These are phyloP conservation scores for Lathyrus oleraceus DNA, from an alignment of 306 rosid genomes.

Conservation along the genomic window DNA sequence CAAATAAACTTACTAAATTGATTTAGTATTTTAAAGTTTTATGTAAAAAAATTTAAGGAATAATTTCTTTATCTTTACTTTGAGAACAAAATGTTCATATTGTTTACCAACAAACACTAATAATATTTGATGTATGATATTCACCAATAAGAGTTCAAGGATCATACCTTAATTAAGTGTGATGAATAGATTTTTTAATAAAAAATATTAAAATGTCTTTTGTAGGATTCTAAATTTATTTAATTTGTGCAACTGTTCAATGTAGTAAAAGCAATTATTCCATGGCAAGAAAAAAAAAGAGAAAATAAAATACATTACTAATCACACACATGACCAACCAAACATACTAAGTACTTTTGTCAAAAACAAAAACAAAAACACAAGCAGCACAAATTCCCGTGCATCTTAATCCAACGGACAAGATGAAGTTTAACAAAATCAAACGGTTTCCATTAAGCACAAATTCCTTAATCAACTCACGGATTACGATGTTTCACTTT, in stretches of 20 bases:
- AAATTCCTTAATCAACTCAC: constrained; percentile 37
- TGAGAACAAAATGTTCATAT: too few species aligned
- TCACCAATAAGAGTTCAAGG: too few species aligned
- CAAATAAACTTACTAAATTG: too few species aligned
- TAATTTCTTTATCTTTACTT: too few species aligned
- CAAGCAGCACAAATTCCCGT: constrained; percentile 48
- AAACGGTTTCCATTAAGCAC: constrained; percentile 25
- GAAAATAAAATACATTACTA: constrained; percentile 27
- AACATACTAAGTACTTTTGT: constrained; percentile 13
- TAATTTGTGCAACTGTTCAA: neutral
- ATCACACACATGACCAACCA: constrained; percentile 21
- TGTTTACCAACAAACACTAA: too few species aligned
- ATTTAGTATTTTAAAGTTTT: too few species aligned
- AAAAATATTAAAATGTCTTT: too few species aligned
- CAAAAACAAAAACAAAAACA: constrained; percentile 12
- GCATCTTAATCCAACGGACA: constrained; percentile 25
- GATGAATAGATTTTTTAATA: too few species aligned
- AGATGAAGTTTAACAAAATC: neutral
- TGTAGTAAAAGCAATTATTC: constrained; percentile 39
- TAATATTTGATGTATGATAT: too few species aligned
- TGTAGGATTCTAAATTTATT: too few species aligned
- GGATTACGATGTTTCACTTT: constrained; percentile 69
- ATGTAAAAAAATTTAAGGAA: too few species aligned
- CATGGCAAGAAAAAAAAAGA: neutral
- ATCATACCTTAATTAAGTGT: too few species aligned